A percentile compares a stretch with the other conserved stretches of the same genome.
phyloP scores from a whole-genome alignment of 768 basidiomycete species.

The Clavaria fumosa region DNA sequence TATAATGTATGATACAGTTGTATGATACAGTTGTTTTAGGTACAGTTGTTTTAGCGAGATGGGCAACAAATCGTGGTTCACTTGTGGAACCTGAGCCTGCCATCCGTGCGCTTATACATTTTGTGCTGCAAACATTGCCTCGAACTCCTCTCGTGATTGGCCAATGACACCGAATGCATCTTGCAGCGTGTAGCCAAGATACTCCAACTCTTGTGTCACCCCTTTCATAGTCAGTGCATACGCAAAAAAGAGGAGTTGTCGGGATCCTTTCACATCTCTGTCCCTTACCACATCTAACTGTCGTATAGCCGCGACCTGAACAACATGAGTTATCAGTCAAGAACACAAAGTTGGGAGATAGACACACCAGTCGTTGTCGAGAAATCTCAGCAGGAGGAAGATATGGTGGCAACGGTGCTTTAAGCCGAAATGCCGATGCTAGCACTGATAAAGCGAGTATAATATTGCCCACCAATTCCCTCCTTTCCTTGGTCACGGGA shows the following conservation, averaged over 20 bases:
- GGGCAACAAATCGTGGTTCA: too few relatives aligned
- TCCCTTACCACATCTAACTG: slow-evolving; percentile 78
- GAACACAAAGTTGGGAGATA: slow-evolving; percentile 1
- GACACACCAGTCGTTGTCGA: slow-evolving; percentile 55
- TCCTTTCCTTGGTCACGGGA: slow-evolving; percentile 77
- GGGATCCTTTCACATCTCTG: slow-evolving; percentile 64
- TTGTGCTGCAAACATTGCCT: slow-evolving; percentile 45
- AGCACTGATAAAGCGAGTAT: slow-evolving; percentile 78
- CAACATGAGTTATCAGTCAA: slow-evolving; percentile 1
- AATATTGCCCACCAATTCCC: slow-evolving; percentile 92
- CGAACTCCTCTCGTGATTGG: slow-evolving; percentile 67
- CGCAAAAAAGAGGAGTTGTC: slow-evolving; percentile 84
- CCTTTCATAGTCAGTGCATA: slow-evolving; percentile 92
- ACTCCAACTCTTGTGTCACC: slow-evolving; percentile 74
- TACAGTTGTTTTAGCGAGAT: background rate
- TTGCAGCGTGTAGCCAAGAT: slow-evolving; percentile 66
- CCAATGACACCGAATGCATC: slow-evolving; percentile 89
- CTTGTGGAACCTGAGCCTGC: too few relatives aligned
- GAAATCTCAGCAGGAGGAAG: slow-evolving; percentile 86
- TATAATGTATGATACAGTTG: too few relatives aligned
- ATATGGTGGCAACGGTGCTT: slow-evolving; percentile 91
- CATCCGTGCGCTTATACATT: too few relatives aligned
- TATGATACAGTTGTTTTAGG: slow-evolving; percentile 2
- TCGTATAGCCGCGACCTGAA: slow-evolving; percentile 68
- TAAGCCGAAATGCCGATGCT: slow-evolving; percentile 65